Conservation (phyloP, 495 filamentous ascomycete genomes). For the Cetradonia linearis region DNA sequence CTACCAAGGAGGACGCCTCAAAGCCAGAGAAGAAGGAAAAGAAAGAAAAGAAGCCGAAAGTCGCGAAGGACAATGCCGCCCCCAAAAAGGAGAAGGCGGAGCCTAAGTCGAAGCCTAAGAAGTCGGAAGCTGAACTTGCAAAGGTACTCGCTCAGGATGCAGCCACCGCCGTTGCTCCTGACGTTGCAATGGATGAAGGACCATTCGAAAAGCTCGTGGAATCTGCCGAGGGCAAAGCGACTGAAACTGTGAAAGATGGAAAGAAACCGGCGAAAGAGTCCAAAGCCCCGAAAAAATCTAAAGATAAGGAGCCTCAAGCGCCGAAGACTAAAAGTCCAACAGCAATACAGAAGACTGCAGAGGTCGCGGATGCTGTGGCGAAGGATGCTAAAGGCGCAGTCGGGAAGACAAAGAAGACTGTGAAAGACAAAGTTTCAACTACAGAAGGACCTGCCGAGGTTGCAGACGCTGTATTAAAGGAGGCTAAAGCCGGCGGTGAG, state of each 20-base stretch:
- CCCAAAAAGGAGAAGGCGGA: slow-evolving; percentile 22
- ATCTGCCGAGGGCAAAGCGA: slow-evolving; percentile 12
- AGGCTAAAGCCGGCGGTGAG: slow-evolving; percentile 8
- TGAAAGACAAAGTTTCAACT: slow-evolving; percentile 8
- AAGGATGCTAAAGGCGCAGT: slow-evolving; percentile 22
- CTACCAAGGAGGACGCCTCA: slow-evolving; percentile 9
- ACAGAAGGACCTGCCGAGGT: slow-evolving; percentile 11
- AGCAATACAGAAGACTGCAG: slow-evolving; percentile 19
- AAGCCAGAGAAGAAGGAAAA: slow-evolving; percentile 25
- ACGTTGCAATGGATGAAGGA: slow-evolving; percentile 19
- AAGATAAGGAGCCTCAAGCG: slow-evolving; percentile 7
- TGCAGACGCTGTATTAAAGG: slow-evolving; percentile 16
- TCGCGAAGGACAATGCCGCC: slow-evolving; percentile 17
- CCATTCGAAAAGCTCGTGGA: slow-evolving; percentile 17
- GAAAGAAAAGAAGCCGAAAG: slow-evolving; percentile 24
- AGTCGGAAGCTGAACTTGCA: slow-evolving; percentile 10
- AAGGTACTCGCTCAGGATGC: background rate
- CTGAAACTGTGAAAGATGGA: slow-evolving; percentile 14
- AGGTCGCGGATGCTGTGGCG: slow-evolving; percentile 25
- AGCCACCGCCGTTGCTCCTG: slow-evolving; percentile 17
- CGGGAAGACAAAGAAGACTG: slow-evolving; percentile 13
- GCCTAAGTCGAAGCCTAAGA: slow-evolving; percentile 26
- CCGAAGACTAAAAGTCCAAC: slow-evolving; percentile 17
- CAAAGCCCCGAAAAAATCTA: slow-evolving; percentile 13
- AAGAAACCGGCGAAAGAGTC: slow-evolving; percentile 7